Evolutionary conservation across 2,329 filamentous ascomycete species (phyloP).

Genomic region (Epicoccum sorghinum): DNA sequence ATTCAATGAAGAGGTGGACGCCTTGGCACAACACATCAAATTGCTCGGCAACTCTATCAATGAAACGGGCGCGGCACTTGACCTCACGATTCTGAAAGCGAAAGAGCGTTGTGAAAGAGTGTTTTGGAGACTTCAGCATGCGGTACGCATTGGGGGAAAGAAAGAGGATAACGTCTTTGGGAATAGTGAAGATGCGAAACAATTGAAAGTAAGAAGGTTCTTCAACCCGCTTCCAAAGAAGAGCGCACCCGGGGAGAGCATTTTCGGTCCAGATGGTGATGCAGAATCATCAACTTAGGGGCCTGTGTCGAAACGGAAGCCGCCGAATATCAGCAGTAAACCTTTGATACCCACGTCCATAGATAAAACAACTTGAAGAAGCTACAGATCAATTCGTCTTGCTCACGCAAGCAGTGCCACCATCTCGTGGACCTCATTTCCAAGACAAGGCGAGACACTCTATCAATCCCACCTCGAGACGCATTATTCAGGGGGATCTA

Average conservation of each 20-base stretch:
- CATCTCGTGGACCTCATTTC: not conserved
- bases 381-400: not conserved
- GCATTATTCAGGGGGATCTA: conserved; percentile 13
- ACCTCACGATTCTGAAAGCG: conserved; percentile 70
- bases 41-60: conserved; percentile 66
- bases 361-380: too few relatives aligned
- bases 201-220: conserved; percentile 47
- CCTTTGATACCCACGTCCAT: too few relatives aligned
- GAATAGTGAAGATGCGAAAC: conserved; percentile 57
- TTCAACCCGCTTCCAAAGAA: conserved; percentile 14
- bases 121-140: conserved; percentile 73
- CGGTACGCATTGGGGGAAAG: conserved; percentile 67
- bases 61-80: conserved; percentile 67
- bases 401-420: too few relatives aligned
- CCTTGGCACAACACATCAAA: conserved; percentile 59
- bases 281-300: not conserved
- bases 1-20: conserved; percentile 77
- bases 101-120: conserved; percentile 78
- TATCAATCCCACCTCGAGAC: not conserved
- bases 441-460: not conserved
- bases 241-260: conserved; percentile 9
- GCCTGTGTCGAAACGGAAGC: too few relatives aligned
- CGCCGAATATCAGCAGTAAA: too few relatives aligned
- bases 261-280: conserved; percentile 23
- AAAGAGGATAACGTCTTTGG: conserved; percentile 46